Conservation (phyloP, 371 early-diverging fungal genomes). For the Mucor plumbeus region DNA sequence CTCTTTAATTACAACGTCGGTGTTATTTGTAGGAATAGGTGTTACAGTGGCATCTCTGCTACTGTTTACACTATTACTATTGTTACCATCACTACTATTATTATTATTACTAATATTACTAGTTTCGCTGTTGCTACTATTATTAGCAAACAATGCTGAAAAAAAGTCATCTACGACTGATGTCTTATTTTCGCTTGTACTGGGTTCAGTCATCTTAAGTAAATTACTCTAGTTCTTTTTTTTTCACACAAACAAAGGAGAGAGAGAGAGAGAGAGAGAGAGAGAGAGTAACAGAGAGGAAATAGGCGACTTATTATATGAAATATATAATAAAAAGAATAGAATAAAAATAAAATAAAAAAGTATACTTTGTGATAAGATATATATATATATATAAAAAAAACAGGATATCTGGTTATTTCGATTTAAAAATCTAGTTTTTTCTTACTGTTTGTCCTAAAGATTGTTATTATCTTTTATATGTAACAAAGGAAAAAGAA, state of each 20-base stretch:
- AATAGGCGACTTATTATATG: background rate
- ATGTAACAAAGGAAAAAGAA: background rate
- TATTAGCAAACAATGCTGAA: conserved; percentile 53
- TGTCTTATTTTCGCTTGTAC: conserved; percentile 15
- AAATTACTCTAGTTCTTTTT: background rate
- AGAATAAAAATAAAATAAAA: background rate
- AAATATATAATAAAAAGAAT: background rate
- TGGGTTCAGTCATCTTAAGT: conserved; percentile 18
- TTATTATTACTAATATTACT: conserved; percentile 47
- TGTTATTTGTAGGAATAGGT: background rate
- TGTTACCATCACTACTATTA: conserved; percentile 53
- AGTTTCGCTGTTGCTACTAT: conserved; percentile 9
- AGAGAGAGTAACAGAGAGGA: background rate
- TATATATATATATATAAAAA: background rate
- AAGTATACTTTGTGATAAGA: background rate
- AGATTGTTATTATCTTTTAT: background rate
- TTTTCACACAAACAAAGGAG: background rate
- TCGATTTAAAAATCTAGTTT: background rate
- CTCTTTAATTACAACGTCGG: background rate
- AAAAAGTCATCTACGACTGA: conserved; percentile 57
- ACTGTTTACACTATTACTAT: conserved; percentile 7
- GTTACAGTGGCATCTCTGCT: background rate
- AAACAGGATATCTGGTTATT: background rate
- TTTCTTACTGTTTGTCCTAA: background rate
- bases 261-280: background rate